Conservation (phyloP, 306 rosid species). For the Acacia crassicarpa region DNA sequence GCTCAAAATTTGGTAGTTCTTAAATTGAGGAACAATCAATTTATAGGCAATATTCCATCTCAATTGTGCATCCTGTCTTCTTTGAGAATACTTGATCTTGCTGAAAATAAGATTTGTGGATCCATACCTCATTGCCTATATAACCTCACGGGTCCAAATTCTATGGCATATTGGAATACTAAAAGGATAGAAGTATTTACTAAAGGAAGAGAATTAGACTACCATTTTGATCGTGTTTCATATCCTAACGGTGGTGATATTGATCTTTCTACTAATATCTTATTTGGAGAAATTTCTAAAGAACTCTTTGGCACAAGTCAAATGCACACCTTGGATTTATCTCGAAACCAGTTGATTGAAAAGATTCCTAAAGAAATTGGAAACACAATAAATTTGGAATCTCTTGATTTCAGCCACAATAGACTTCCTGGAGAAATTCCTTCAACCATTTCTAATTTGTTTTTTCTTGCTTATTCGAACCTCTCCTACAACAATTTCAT, state of each 20-base stretch:
- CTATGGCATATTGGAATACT: accelerated
- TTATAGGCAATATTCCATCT: not conserved
- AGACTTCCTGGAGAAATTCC: not conserved
- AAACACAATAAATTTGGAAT: not conserved
- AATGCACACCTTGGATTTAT: not conserved
- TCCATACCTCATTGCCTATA: not conserved
- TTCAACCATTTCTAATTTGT: not conserved
- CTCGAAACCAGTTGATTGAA: not conserved
- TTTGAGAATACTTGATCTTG: not conserved
- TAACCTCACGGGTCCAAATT: not conserved
- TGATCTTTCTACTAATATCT: not conserved
- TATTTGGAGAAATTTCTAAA: not conserved
- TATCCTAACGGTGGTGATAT: accelerated
- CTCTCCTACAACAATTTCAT: not conserved
- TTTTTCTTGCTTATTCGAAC: not conserved
- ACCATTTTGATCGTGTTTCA: accelerated
- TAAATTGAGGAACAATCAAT: not conserved
- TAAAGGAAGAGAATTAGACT: not conserved
- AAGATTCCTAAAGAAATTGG: not conserved
- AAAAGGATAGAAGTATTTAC: not conserved
- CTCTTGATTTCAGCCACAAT: not conserved
- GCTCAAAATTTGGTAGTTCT: not conserved
- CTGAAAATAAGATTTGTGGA: not conserved
- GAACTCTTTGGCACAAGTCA: not conserved
- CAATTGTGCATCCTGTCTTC: not conserved